Percentiles rank a stretch among this genome's conserved stretches.
phyloP scores from a whole-genome alignment of 2,329 filamentous ascomycete species.

The Diaporthe longicolla region DNA sequence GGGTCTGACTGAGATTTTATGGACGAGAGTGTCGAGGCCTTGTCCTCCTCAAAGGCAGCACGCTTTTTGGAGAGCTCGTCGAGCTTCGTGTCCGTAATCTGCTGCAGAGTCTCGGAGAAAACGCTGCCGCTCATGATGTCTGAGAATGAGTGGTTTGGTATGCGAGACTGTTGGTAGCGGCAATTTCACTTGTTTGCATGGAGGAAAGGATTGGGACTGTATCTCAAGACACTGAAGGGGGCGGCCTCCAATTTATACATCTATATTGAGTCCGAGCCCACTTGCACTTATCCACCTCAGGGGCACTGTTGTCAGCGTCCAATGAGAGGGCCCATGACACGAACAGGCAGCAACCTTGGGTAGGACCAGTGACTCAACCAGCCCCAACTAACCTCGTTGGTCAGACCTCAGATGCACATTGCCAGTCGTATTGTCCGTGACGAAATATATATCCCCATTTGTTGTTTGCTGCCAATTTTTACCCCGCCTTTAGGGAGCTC shows the following conservation, averaged over 20 bases:
- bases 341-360: slow-evolving; percentile 16
- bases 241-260: slow-evolving; percentile 13
- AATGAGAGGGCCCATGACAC: not conserved
- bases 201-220: too few relatives aligned
- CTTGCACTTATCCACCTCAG: slow-evolving; percentile 18
- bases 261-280: not conserved
- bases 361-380: slow-evolving; percentile 12
- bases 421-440: not conserved
- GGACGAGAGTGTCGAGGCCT: slow-evolving; percentile 49
- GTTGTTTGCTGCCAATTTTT: not conserved
- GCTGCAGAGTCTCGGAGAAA: slow-evolving; percentile 59
- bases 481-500: not conserved
- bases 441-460: not conserved
- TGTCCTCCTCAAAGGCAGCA: slow-evolving; percentile 54
- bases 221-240: not conserved
- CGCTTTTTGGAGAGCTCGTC: slow-evolving; percentile 59
- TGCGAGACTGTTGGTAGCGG: not conserved
- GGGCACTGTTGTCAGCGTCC: slow-evolving; percentile 15
- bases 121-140: slow-evolving; percentile 50
- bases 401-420: not conserved
- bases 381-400: not conserved
- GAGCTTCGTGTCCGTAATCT: slow-evolving; percentile 61
- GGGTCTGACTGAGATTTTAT: slow-evolving; percentile 47
- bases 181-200: not conserved
- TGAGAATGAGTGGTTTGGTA: not conserved